These are phyloP conservation scores for Botrytis tulipae DNA, from an alignment of 2,329 filamentous ascomycete genomes.

Conservation along the genomic window DNA sequence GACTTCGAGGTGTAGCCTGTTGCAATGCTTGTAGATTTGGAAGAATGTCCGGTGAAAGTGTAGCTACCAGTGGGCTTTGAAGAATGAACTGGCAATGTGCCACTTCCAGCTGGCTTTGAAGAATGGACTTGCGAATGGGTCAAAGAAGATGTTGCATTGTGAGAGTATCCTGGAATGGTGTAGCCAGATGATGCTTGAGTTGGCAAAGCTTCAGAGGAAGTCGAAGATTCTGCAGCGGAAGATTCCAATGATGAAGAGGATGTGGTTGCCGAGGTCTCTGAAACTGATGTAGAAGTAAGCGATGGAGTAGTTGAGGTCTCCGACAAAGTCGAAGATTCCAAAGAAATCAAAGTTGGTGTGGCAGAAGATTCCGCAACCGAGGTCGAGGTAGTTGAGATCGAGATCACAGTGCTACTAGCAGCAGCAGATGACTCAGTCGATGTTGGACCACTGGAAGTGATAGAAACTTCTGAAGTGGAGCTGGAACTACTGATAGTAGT, in stretches of 20 bases:
- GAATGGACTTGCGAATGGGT: neutral
- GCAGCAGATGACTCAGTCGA: conserved; percentile 6
- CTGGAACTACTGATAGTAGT: conserved; percentile 11
- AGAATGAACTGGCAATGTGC: neutral
- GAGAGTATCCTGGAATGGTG: neutral
- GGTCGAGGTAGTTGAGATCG: neutral
- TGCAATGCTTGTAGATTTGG: neutral
- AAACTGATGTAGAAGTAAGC: neutral
- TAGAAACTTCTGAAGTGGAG: conserved; percentile 3
- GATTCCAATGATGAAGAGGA: conserved; percentile 7
- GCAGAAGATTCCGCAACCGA: neutral
- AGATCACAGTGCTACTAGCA: neutral
- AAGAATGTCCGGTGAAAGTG: neutral
- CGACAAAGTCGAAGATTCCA: neutral
- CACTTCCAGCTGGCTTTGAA: neutral
- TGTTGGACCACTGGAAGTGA: neutral
- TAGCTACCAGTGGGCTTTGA: neutral
- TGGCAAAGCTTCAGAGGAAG: neutral
- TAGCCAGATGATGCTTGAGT: conserved; percentile 3
- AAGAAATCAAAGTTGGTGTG: neutral
- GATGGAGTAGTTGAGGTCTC: neutral
- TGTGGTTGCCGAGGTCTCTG: neutral
- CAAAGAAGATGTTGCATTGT: neutral
- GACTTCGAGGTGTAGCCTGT: neutral
- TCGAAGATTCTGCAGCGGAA: neutral